These are phyloP conservation scores for Mercurialis annua DNA, from an alignment of 345 rosid species.

Conservation along the genomic window DNA sequence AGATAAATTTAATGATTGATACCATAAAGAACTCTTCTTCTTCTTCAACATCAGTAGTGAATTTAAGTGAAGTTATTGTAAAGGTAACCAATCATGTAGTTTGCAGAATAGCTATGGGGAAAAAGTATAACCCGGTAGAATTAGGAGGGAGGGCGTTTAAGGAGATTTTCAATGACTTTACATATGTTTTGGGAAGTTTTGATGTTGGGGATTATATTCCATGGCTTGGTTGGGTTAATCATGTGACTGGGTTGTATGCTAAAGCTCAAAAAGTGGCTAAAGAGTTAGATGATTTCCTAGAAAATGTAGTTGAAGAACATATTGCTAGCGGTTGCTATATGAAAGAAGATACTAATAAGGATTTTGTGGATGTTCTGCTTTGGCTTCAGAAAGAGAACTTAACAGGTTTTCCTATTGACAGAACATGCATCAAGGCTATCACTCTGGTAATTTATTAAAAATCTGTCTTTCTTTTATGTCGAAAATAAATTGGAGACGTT, in stretches of 20 bases:
- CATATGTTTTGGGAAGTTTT: constrained; percentile 35
- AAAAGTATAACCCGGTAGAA: constrained; percentile 38
- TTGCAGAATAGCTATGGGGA: constrained; percentile 50
- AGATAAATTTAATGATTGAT: constrained; percentile 25
- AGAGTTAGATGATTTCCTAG: constrained; percentile 28
- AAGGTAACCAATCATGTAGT: constrained; percentile 36
- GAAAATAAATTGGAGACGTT: too few relatives aligned
- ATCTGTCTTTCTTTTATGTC: not conserved
- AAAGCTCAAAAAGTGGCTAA: constrained; percentile 19
- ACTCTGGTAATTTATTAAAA: constrained; percentile 32
- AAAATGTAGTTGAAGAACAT: constrained; percentile 23
- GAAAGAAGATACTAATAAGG: not conserved
- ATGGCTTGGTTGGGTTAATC: constrained; percentile 47
- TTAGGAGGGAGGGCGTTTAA: constrained; percentile 26
- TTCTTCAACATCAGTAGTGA: constrained; percentile 17
- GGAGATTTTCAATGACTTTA: constrained; percentile 24
- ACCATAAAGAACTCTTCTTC: constrained; percentile 25
- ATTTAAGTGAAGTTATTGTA: constrained; percentile 36
- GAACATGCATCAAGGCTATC: constrained; percentile 33
- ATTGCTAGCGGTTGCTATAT: too few relatives aligned
- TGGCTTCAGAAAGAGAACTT: constrained; percentile 18
- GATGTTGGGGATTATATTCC: constrained; percentile 48
- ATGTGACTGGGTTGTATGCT: constrained; percentile 23
- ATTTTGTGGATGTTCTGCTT: constrained; percentile 32
- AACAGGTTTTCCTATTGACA: constrained; percentile 10